phyloP scores from a whole-genome alignment of 768 basidiomycete species.

The Suillus weaverae region DNA sequence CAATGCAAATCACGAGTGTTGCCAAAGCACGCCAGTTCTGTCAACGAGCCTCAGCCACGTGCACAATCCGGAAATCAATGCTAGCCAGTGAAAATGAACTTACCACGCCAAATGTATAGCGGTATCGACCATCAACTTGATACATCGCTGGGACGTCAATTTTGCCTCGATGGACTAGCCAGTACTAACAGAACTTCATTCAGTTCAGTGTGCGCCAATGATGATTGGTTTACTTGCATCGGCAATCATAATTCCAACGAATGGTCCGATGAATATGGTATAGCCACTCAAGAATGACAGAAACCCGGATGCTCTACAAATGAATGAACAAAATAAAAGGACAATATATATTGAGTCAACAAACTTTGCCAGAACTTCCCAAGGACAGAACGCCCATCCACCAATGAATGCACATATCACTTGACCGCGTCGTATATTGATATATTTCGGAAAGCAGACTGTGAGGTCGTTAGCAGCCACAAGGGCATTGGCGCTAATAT shows the following conservation, averaged over 20 bases:
- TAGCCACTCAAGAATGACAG: slow-evolving; percentile 81
- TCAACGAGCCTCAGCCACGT: neutral
- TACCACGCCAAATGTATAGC: slow-evolving; percentile 75
- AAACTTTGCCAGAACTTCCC: slow-evolving; percentile 71
- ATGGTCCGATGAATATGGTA: slow-evolving; percentile 83
- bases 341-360: slow-evolving; percentile 1
- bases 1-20: slow-evolving; percentile 64
- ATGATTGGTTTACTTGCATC: slow-evolving; percentile 40
- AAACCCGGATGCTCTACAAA: slow-evolving; percentile 56
- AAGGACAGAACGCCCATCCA: slow-evolving; percentile 84
- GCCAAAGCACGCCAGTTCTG: slow-evolving; percentile 83
- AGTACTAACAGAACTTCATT: slow-evolving; percentile 51
- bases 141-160: slow-evolving; percentile 88
- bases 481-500: slow-evolving; percentile 62
- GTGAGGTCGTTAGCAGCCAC: slow-evolving; percentile 84
- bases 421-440: slow-evolving; percentile 82
- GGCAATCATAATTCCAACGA: slow-evolving; percentile 71
- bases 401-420: slow-evolving; percentile 78
- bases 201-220: neutral
- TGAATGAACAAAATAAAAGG: neutral
- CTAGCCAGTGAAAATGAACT: slow-evolving; percentile 11
- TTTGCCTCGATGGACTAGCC: slow-evolving; percentile 69
- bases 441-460: slow-evolving; percentile 70
- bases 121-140: slow-evolving; percentile 72
- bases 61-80: neutral